Conservation (phyloP, 75 land plant species). For the Pinus albicaulis region DNA sequence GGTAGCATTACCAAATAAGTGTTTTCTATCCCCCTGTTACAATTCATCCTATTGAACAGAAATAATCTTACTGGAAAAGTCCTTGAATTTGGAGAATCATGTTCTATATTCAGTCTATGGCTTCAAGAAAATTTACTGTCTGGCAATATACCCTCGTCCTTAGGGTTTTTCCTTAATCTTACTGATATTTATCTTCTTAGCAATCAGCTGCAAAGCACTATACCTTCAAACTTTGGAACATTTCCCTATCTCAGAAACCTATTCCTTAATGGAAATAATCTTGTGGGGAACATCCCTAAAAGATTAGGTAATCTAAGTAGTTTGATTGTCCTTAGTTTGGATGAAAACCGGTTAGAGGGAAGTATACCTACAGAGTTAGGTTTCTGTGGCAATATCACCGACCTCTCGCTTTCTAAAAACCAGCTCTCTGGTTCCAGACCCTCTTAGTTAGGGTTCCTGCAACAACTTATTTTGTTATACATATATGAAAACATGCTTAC, state of each 20-base stretch:
- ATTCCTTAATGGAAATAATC: conserved; percentile 20
- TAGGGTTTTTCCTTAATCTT: conserved; percentile 26
- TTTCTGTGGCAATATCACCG: conserved; percentile 12
- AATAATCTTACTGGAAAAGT: conserved; percentile 34
- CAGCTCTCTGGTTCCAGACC: conserved; percentile 30
- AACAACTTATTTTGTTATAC: conserved; percentile 11
- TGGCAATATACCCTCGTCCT: conserved; percentile 28
- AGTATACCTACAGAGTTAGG: conserved; percentile 27
- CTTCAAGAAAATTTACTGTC: conserved; percentile 17
- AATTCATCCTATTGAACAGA: conserved; percentile 15
- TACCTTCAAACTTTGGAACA: conserved; percentile 25
- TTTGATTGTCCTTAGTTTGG: conserved; percentile 15
- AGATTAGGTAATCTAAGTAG: conserved; percentile 14
- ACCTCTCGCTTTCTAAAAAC: conserved; percentile 11
- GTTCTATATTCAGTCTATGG: conserved; percentile 7
- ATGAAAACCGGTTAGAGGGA: conserved; percentile 29
- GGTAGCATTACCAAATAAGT: conserved; percentile 26
- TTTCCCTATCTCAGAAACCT: conserved; percentile 22
- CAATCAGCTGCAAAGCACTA: conserved; percentile 26
- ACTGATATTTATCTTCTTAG: conserved; percentile 8
- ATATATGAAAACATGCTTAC: conserved; percentile 17
- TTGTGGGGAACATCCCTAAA: conserved; percentile 27
- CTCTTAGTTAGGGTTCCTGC: conserved; percentile 21
- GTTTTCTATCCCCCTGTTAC: conserved; percentile 18
- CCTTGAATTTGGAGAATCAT: conserved; percentile 15